These are phyloP conservation scores for Podosphaera fusca DNA, from an alignment of 2,329 filamentous ascomycete genomes.

Conservation along the genomic window DNA sequence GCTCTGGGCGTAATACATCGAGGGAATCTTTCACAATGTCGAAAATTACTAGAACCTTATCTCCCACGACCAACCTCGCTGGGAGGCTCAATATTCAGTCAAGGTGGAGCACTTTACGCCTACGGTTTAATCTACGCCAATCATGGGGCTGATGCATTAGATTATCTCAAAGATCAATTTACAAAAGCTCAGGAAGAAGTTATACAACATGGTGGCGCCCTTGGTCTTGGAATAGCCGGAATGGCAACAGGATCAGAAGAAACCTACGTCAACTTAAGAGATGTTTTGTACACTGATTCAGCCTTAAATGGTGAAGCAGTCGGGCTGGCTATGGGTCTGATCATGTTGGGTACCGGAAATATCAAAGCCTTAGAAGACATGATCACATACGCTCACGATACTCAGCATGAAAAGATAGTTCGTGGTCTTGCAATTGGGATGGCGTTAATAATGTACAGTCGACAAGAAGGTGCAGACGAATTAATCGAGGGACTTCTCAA, in stretches of 20 bases:
- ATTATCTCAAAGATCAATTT: conserved; percentile 58
- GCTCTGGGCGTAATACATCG: conserved; percentile 91
- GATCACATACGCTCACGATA: conserved; percentile 94
- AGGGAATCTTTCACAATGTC: conserved; percentile 78
- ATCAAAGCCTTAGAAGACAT: conserved; percentile 83
- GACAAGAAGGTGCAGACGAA: conserved; percentile 84
- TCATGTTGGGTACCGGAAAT: conserved; percentile 97
- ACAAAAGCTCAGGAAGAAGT: conserved; percentile 64
- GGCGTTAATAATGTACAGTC: conserved; percentile 94
- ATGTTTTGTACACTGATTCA: conserved; percentile 76
- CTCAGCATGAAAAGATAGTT: conserved; percentile 96
- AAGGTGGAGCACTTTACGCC: conserved; percentile 86
- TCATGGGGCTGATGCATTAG: conserved; percentile 73
- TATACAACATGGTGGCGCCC: conserved; percentile 85
- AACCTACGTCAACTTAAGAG: conserved; percentile 78
- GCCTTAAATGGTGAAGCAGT: conserved; percentile 94
- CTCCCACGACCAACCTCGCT: conserved; percentile 57
- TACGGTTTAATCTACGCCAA: conserved; percentile 94
- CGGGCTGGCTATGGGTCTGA: conserved; percentile 83
- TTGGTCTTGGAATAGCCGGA: conserved; percentile 85
- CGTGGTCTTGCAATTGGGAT: conserved; percentile 88
- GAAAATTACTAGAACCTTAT: conserved; percentile 85
- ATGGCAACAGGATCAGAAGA: conserved; percentile 88
- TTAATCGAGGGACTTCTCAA: conserved; percentile 82
- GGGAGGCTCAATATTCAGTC: conserved; percentile 78